A percentile compares a stretch with the other conserved stretches of the same genome.
phyloP scores from a whole-genome alignment of 495 filamentous ascomycete species.

The Penicilliopsis zonata region DNA sequence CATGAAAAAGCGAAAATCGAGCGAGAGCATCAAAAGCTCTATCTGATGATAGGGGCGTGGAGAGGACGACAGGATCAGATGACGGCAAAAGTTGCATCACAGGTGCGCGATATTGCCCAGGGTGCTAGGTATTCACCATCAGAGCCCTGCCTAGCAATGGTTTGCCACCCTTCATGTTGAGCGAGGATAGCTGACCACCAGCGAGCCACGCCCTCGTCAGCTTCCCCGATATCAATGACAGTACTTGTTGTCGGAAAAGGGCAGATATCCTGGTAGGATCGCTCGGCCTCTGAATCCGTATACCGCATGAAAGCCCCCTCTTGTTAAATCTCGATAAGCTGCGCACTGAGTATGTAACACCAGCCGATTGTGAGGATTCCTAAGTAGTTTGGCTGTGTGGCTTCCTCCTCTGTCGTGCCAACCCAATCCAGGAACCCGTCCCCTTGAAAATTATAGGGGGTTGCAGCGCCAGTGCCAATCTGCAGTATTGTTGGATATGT shows the following conservation, averaged over 20 bases:
- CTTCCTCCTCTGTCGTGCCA: conserved; percentile 1
- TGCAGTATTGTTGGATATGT: neutral
- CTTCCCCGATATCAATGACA: conserved; percentile 5
- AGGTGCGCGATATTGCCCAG: conserved; percentile 3
- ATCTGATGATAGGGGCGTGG: conserved; percentile 2
- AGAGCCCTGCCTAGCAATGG: conserved; percentile 2
- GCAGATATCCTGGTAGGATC: neutral
- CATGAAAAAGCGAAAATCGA: conserved; percentile 4
- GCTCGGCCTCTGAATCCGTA: conserved; percentile 1
- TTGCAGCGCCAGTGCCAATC: conserved; percentile 2
- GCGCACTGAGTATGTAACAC: conserved; percentile 8
- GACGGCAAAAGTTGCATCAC: neutral
- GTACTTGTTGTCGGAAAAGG: neutral
- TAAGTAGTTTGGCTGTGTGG: conserved; percentile 2
- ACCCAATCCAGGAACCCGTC: conserved; percentile 2
- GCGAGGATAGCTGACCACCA: conserved; percentile 9
- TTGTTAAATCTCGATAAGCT: conserved; percentile 7
- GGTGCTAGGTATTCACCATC: conserved; percentile 3
- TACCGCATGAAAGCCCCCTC: conserved; percentile 5
- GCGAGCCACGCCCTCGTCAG: conserved; percentile 1
- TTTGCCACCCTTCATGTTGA: conserved; percentile 6
- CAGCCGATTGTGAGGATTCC: conserved; percentile 7
- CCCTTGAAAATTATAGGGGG: conserved; percentile 4
- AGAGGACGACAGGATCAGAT: neutral
- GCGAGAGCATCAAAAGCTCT: conserved; percentile 6